Conservation (phyloP, 2,329 filamentous ascomycete genomes). For the Calonectria ilicicola region DNA sequence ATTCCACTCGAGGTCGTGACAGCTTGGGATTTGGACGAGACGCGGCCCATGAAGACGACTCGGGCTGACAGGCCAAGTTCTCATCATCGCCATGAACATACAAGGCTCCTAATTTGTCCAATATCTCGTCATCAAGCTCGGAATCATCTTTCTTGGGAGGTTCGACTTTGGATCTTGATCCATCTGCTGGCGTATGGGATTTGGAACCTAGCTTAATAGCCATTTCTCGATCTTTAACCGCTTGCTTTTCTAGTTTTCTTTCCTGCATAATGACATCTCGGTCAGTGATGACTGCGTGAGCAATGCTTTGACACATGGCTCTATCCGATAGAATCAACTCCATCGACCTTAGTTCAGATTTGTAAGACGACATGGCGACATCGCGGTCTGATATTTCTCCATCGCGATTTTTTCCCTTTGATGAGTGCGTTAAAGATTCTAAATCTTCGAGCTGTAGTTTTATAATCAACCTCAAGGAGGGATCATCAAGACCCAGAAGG, state of each 20-base stretch:
- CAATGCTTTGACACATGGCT: constrained; percentile 13
- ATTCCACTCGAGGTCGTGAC: neutral
- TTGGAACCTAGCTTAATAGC: neutral
- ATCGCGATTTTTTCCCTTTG: constrained; percentile 26
- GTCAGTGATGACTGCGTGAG: constrained; percentile 18
- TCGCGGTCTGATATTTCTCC: constrained; percentile 11
- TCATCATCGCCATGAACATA: neutral
- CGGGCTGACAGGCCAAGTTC: neutral
- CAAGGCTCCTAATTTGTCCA: neutral
- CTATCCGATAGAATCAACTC: neutral
- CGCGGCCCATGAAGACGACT: constrained; percentile 2
- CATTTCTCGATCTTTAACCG: neutral
- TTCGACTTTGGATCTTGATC: neutral
- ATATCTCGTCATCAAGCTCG: neutral
- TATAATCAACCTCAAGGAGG: neutral
- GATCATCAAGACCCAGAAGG: neutral
- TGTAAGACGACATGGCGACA: constrained; percentile 6
- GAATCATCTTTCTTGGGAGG: neutral
- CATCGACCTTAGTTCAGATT: neutral
- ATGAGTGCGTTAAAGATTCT: neutral
- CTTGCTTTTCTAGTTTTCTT: neutral
- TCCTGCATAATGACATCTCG: neutral
- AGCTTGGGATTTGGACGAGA: neutral
- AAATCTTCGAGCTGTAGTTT: constrained; percentile 27
- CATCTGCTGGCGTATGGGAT: neutral